phyloP scores from a whole-genome alignment of 2,329 filamentous ascomycete species.

The Pyricularia sp. region DNA sequence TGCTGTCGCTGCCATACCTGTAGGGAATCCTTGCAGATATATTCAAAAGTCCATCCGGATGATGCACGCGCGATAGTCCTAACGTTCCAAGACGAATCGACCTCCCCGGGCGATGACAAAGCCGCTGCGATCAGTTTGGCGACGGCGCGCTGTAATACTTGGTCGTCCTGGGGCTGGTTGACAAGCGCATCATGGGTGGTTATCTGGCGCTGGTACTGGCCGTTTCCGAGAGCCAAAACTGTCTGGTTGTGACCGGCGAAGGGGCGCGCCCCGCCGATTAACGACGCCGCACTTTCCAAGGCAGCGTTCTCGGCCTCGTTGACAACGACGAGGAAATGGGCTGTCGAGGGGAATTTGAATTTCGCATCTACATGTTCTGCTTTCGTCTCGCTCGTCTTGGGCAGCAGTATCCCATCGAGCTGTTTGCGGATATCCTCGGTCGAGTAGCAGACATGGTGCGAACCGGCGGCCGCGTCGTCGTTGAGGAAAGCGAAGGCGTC shows the following conservation, averaged over 20 bases:
- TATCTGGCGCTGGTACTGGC: constrained; percentile 27
- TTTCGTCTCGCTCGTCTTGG: constrained; percentile 34
- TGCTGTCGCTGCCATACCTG: constrained; percentile 40
- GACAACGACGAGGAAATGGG: constrained; percentile 31
- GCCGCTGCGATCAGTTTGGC: constrained; percentile 36
- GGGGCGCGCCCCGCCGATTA: constrained; percentile 21
- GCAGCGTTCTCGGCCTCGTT: constrained; percentile 26
- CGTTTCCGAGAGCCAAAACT: constrained; percentile 6
- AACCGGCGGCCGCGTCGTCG: constrained; percentile 9
- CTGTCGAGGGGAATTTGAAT: constrained; percentile 35
- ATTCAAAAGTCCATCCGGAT: constrained; percentile 45
- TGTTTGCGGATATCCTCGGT: constrained; percentile 36
- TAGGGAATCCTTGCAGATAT: constrained; percentile 42
- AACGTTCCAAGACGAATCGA: constrained; percentile 31
- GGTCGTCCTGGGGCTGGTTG: constrained; percentile 39
- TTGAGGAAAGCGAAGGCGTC: constrained; percentile 20
- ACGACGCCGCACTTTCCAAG: constrained; percentile 16
- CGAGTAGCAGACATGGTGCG: constrained; percentile 20
- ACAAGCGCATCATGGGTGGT: constrained; percentile 34
- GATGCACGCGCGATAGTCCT: constrained; percentile 31
- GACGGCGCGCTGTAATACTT: constrained; percentile 37
- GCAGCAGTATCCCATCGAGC: constrained; percentile 29
- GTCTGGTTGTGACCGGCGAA: constrained; percentile 15
- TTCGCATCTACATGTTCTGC: constrained; percentile 39
- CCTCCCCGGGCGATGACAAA: constrained; percentile 35